Evolutionary conservation across 768 basidiomycete species (phyloP).

Genomic region (Fistulinella prunicolor): DNA sequence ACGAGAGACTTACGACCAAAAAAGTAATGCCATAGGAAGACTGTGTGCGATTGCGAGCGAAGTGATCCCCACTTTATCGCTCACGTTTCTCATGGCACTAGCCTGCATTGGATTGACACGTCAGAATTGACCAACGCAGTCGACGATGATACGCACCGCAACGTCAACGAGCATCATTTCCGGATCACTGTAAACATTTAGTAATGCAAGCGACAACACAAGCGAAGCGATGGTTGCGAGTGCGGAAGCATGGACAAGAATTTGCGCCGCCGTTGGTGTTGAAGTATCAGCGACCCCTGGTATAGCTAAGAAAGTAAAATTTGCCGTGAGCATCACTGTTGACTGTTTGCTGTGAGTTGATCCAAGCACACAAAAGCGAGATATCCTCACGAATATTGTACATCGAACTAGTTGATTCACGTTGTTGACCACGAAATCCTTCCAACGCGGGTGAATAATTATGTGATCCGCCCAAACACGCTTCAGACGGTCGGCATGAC

Average conservation of each 20-base stretch:
- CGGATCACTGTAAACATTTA: neutral
- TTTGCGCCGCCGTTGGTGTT: neutral
- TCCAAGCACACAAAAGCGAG: neutral
- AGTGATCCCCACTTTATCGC: neutral
- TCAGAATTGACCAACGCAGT: neutral
- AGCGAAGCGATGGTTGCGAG: slow-evolving; percentile 10
- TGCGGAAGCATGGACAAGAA: slow-evolving; percentile 37
- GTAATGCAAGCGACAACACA: neutral
- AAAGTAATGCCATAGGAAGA: slow-evolving; percentile 31
- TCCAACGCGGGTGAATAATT: slow-evolving; percentile 39
- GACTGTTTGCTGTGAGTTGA: slow-evolving; percentile 30
- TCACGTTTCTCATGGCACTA: neutral
- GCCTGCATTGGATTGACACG: neutral
- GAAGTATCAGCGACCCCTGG: slow-evolving; percentile 33
- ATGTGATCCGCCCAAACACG: slow-evolving; percentile 44
- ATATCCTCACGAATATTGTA: slow-evolving; percentile 42
- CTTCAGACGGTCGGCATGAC: slow-evolving; percentile 40
- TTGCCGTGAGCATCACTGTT: slow-evolving; percentile 51
- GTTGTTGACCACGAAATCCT: slow-evolving; percentile 38
- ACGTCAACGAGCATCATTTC: neutral
- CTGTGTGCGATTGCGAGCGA: slow-evolving; percentile 31
- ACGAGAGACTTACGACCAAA: slow-evolving; percentile 27
- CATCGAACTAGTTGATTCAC: slow-evolving; percentile 47
- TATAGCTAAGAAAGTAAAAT: slow-evolving; percentile 52
- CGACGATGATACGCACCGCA: neutral